Base-by-base conservation (phyloP, 495 filamentous ascomycete species). In the Penicillium roqueforti region DNA sequence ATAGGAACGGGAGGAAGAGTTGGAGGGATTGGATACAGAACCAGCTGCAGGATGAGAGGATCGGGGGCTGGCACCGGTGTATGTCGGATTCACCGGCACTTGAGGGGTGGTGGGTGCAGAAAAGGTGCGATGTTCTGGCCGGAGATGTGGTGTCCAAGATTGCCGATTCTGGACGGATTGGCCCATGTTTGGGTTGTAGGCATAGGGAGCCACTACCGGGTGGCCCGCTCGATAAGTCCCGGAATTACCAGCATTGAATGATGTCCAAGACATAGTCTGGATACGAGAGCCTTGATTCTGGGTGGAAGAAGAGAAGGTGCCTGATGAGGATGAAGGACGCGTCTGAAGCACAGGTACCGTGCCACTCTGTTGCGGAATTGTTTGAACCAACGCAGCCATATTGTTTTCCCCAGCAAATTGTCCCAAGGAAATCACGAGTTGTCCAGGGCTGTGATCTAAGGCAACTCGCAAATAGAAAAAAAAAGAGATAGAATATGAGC, bases 311-410 rank as follows among this genome's bases (percentile, higher is more conserved):
- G 64, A 57, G 48, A 73, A 74, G 50, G 71, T 65, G 66, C 75
- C 71, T 56, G 86, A 88, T 23, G 86, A 84, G 36, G 87, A 81
- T 36, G 89, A 86, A 54, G 89, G 86, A 61, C 87, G 84, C 56
- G 87, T 81, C 67, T 91, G 88, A 58, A 95, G 85, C 82, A 92
- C 85, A 50, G 87, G 87, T 64, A 88, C 82, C 56, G 87, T 88
- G 64, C 82, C 81, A 68, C 84, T 83, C 72, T 90, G 88, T 73
- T 88, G 83, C 62, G 89, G 87, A 68, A 92, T 91, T 57, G 89
- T 82, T 79, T 95, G 90, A 72, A 93, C 89, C 76, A 95, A 81
- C 72, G 90, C 89, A 76, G 90, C 90, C 90, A 95, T 95, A 69
- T 66, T 77, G 74, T 61, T 65, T 61, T 62, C 56, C 68, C 63